A percentile compares a stretch with the other conserved stretches of the same genome.
These are phyloP conservation scores for Akanthomyces muscarius DNA, from an alignment of 2,329 filamentous ascomycete genomes.

Conservation along the genomic window DNA sequence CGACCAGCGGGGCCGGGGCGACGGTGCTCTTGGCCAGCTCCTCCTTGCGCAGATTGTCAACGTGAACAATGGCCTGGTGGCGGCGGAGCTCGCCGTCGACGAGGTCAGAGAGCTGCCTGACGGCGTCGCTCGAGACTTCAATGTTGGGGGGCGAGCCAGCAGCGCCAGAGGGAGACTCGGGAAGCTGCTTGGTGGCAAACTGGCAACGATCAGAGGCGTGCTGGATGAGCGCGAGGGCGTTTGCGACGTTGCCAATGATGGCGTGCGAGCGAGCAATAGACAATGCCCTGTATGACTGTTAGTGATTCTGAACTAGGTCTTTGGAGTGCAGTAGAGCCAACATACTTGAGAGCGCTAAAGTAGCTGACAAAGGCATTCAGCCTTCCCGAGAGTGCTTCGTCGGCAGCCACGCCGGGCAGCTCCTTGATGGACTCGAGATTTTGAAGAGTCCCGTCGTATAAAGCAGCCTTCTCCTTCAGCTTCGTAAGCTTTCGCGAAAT, in stretches of 20 bases:
- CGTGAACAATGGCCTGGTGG: slow-evolving; percentile 79
- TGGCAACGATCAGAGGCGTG: slow-evolving; percentile 63
- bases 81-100: slow-evolving; percentile 72
- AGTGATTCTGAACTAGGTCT: neutral
- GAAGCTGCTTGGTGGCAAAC: slow-evolving; percentile 44
- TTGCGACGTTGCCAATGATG: slow-evolving; percentile 65
- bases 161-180: slow-evolving; percentile 29
- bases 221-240: slow-evolving; percentile 80
- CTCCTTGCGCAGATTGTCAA: slow-evolving; percentile 60
- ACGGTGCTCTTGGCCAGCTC: slow-evolving; percentile 38
- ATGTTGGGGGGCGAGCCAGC: slow-evolving; percentile 58
- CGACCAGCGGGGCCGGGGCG: slow-evolving; percentile 56
- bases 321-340: neutral
- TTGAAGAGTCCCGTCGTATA: slow-evolving; percentile 88
- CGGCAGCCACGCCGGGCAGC: slow-evolving; percentile 82
- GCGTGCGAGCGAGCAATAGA: slow-evolving; percentile 82
- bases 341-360: slow-evolving; percentile 83
- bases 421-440: slow-evolving; percentile 88
- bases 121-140: slow-evolving; percentile 57
- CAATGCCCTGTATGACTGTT: slow-evolving; percentile 57
- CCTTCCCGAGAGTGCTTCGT: slow-evolving; percentile 69
- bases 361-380: slow-evolving; percentile 76
- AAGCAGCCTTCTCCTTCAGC: slow-evolving; percentile 78
- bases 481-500: slow-evolving; percentile 72
- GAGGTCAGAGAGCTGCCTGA: slow-evolving; percentile 55